These are phyloP conservation scores for Dalechampia spathulata DNA, from an alignment of 441 rosid species.

Conservation along the genomic window DNA sequence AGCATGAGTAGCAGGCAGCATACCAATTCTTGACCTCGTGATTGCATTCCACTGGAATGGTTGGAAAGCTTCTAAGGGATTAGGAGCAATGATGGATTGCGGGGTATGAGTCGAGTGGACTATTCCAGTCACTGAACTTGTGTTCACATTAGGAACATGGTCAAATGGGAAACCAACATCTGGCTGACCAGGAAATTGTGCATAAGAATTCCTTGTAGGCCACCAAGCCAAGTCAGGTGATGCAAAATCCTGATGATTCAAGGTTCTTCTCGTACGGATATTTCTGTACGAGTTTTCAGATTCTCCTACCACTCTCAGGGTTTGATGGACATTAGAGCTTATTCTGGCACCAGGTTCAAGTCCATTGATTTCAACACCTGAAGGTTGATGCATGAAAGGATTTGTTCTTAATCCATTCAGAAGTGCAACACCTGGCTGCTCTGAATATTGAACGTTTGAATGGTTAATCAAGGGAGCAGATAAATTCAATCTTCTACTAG, in stretches of 20 bases:
- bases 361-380: not conserved
- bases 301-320: slow-evolving; percentile 5
- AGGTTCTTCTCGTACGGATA: slow-evolving; percentile 17
- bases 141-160: not conserved
- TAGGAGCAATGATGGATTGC: not conserved
- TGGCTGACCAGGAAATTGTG: slow-evolving; percentile 7
- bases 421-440: not conserved
- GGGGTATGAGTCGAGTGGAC: not conserved
- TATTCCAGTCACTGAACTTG: not conserved
- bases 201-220: not conserved
- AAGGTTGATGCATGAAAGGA: not conserved
- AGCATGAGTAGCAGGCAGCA: slow-evolving; percentile 1
- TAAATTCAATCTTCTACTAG: slow-evolving; percentile 5
- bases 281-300: slow-evolving; percentile 19
- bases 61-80: slow-evolving; percentile 1
- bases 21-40: not conserved
- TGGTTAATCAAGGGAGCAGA: not conserved
- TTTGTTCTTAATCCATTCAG: not conserved
- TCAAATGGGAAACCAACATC: not conserved
- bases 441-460: slow-evolving; percentile 1
- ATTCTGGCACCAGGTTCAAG: not conserved
- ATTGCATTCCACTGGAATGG: slow-evolving; percentile 11
- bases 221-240: not conserved
- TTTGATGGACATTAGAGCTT: not conserved
- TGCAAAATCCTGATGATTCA: not conserved